Evolutionary conservation across 768 basidiomycete species (phyloP).

Genomic region (Cyathus striatus): DNA sequence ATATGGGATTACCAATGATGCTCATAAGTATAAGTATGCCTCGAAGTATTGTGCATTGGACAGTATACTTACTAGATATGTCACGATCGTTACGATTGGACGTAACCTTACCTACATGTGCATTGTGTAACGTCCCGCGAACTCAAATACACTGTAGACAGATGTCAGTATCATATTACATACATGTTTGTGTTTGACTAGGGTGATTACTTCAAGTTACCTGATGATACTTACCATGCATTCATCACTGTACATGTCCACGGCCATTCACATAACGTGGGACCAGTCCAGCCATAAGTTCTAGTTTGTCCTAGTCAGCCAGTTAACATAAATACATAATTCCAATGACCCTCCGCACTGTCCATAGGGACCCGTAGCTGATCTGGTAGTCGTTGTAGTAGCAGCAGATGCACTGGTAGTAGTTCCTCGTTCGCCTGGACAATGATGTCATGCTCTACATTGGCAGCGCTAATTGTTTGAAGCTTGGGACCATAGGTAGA

Average conservation of each 20-base stretch:
- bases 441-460: constrained; percentile 49
- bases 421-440: constrained; percentile 36
- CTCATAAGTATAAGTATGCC: too few relatives aligned
- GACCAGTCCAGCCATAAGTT: constrained; percentile 19
- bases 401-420: constrained; percentile 5
- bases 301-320: not conserved
- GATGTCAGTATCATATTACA: too few relatives aligned
- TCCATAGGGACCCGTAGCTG: constrained; percentile 16
- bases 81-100: too few relatives aligned
- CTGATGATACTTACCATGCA: too few relatives aligned
- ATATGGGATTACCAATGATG: too few relatives aligned
- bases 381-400: constrained; percentile 9
- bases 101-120: too few relatives aligned
- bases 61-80: too few relatives aligned
- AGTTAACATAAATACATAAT: constrained; percentile 1
- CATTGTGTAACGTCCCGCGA: too few relatives aligned
- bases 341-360: constrained; percentile 25
- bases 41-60: too few relatives aligned
- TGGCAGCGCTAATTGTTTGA: constrained; percentile 42
- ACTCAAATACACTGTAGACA: too few relatives aligned
- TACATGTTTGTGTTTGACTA: too few relatives aligned
- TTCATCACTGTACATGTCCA: constrained; percentile 12
- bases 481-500: constrained; percentile 43
- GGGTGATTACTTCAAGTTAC: too few relatives aligned
- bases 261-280: constrained; percentile 9